Conservation (phyloP, 2,329 filamentous ascomycete genomes). For the Chrysoporthe puriensis region DNA sequence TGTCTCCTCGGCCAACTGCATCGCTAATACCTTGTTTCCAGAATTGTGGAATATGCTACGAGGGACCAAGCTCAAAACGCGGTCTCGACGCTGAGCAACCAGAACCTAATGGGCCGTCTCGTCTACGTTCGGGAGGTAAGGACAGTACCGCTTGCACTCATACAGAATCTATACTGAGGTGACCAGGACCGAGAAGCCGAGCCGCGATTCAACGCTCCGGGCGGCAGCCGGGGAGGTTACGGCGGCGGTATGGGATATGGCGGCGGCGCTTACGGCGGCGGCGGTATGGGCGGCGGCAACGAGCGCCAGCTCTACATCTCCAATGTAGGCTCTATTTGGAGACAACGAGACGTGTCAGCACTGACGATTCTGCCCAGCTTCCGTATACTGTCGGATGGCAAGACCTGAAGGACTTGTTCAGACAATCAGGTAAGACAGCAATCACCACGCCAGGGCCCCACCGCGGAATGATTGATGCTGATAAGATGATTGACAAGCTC, state of each 20-base stretch:
- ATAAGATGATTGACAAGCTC: conserved; percentile 40
- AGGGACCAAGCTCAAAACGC: conserved; percentile 98
- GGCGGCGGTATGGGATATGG: conserved; percentile 45
- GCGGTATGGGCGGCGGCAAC: conserved; percentile 41
- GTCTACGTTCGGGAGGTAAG: conserved; percentile 97
- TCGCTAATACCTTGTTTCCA: conserved; percentile 46
- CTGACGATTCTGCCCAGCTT: conserved; percentile 64
- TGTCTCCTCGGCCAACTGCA: conserved; percentile 9
- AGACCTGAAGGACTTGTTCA: conserved; percentile 97
- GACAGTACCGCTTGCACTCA: conserved; percentile 23
- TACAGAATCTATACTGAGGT: conserved; percentile 26
- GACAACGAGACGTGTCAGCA: not conserved
- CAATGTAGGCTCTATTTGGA: conserved; percentile 75
- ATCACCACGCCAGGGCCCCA: conserved; percentile 16
- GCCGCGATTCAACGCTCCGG: conserved; percentile 82
- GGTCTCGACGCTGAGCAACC: conserved; percentile 97
- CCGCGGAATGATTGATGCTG: not conserved
- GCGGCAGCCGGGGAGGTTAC: conserved; percentile 58
- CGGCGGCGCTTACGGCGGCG: conserved; percentile 47
- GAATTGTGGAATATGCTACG: conserved; percentile 99
- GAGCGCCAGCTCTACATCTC: conserved; percentile 95
- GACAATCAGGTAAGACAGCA: conserved; percentile 82
- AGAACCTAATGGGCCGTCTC: conserved; percentile 96
- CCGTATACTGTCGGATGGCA: conserved; percentile 98
- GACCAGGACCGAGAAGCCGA: conserved; percentile 92